A percentile compares a stretch with the other conserved stretches of the same genome.
Conservation (phyloP, 345 rosid species). For the Odontarrhena argentea region DNA sequence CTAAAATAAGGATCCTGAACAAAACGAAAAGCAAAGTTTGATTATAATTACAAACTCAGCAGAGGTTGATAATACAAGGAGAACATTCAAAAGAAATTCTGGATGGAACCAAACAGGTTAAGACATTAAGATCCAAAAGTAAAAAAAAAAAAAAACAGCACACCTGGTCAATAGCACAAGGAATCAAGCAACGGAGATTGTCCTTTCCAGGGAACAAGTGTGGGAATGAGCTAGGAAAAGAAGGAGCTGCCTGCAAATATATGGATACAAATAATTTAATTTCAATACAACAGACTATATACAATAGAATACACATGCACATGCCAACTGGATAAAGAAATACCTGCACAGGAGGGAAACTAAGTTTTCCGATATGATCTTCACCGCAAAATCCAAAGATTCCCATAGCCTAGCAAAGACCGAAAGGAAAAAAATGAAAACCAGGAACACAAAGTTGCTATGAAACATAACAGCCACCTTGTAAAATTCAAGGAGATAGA, state of each 20-base stretch:
- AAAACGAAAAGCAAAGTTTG: conserved; percentile 16
- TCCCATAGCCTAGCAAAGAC: conserved; percentile 61
- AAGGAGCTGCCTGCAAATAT: conserved; percentile 81
- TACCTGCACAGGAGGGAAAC: conserved; percentile 97
- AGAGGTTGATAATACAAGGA: not conserved
- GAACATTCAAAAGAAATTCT: not conserved
- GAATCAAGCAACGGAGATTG: conserved; percentile 83
- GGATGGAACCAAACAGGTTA: not conserved
- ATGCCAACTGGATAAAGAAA: conserved; percentile 22
- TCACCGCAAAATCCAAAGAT: conserved; percentile 94
- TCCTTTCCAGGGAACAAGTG: conserved; percentile 77
- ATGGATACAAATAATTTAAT: not conserved
- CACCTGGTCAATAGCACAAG: conserved; percentile 98
- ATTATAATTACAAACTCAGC: conserved; percentile 1
- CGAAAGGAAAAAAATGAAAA: conserved; percentile 16
- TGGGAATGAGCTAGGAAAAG: conserved; percentile 91
- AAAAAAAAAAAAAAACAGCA: conserved; percentile 5
- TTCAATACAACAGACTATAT: conserved; percentile 13
- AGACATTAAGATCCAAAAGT: not conserved
- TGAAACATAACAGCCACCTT: conserved; percentile 1
- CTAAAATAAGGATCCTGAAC: conserved; percentile 96
- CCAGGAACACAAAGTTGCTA: not conserved
- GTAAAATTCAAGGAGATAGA: conserved; percentile 5
- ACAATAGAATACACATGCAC: not conserved
- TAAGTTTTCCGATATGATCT: conserved; percentile 90